Evolutionary conservation across 495 filamentous ascomycete species (phyloP).

Genomic region (Aspergillus nidulans): DNA sequence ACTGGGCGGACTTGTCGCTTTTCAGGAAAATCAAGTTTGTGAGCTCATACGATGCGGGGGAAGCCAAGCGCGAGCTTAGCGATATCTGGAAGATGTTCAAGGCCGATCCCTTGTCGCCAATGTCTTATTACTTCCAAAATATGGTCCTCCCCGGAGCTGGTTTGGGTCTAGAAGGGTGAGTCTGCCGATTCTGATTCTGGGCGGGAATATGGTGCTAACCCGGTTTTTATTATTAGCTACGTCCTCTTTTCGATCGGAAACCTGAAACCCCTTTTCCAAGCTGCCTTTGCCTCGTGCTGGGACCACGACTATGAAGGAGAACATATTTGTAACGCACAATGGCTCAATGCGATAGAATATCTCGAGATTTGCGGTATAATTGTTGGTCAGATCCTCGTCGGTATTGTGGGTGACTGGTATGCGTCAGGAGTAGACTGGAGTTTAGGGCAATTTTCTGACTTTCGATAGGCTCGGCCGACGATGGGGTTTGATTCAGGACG

Average conservation of each 20-base stretch:
- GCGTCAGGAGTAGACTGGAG: not conserved
- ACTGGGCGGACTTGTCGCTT: slow-evolving; percentile 82
- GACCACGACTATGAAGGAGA: slow-evolving; percentile 25
- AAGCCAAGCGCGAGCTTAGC: slow-evolving; percentile 59
- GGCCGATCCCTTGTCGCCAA: slow-evolving; percentile 69
- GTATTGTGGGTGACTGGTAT: slow-evolving; percentile 57
- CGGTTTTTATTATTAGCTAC: slow-evolving; percentile 45
- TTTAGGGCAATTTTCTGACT: not conserved
- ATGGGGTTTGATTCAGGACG: slow-evolving; percentile 90
- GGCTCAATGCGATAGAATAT: slow-evolving; percentile 75
- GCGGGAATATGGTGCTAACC: slow-evolving; percentile 1
- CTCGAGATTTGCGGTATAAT: slow-evolving; percentile 88
- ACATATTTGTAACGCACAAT: slow-evolving; percentile 61
- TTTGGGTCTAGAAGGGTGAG: slow-evolving; percentile 76
- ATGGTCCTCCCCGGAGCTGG: slow-evolving; percentile 86
- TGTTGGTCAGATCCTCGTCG: slow-evolving; percentile 74
- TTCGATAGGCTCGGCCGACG: slow-evolving; percentile 67
- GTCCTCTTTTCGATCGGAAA: slow-evolving; percentile 95
- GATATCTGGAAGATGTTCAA: slow-evolving; percentile 74
- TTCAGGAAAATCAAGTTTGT: slow-evolving; percentile 66
- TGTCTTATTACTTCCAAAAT: slow-evolving; percentile 80
- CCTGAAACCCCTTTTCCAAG: slow-evolving; percentile 68
- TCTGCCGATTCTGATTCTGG: not conserved
- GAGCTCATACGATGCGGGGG: slow-evolving; percentile 58
- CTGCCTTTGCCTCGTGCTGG: slow-evolving; percentile 73